Evolutionary conservation across 768 basidiomycete species (phyloP).

Genomic region (Agaricus blazei): DNA sequence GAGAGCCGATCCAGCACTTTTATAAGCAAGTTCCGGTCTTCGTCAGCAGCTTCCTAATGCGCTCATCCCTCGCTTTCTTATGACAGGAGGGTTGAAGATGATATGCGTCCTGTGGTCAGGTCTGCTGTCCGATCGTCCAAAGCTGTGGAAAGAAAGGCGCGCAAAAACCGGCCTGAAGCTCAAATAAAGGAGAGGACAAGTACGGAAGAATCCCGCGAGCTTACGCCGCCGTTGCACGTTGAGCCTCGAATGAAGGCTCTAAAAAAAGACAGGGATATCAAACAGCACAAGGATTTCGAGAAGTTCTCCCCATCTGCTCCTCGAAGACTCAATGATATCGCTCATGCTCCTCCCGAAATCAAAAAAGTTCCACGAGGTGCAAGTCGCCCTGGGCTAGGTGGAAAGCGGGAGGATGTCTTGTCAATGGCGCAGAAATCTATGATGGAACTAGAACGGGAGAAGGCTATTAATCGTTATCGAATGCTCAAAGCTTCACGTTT

Average conservation of each 20-base stretch:
- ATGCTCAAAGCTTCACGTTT: slow-evolving; percentile 55
- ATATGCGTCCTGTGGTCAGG: slow-evolving; percentile 60
- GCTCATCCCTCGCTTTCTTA: neutral
- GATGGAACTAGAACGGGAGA: slow-evolving; percentile 75
- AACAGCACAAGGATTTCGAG: slow-evolving; percentile 44
- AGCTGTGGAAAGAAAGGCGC: slow-evolving; percentile 39
- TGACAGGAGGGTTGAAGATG: slow-evolving; percentile 65
- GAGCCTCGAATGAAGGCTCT: slow-evolving; percentile 5
- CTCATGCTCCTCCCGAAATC: slow-evolving; percentile 60
- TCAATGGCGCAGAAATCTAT: slow-evolving; percentile 73
- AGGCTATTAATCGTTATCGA: slow-evolving; percentile 61
- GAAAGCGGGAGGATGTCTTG: slow-evolving; percentile 42
- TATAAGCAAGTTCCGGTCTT: slow-evolving; percentile 44
- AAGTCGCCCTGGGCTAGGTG: slow-evolving; percentile 12
- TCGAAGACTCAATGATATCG: slow-evolving; percentile 67
- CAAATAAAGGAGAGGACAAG: slow-evolving; percentile 19
- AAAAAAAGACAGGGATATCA: slow-evolving; percentile 20
- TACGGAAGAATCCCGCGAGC: slow-evolving; percentile 11
- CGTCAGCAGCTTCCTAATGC: neutral
- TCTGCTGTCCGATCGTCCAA: slow-evolving; percentile 56
- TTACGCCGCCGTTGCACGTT: slow-evolving; percentile 12
- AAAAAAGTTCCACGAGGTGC: slow-evolving; percentile 47
- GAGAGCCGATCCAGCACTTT: slow-evolving; percentile 74
- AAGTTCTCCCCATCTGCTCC: slow-evolving; percentile 48
- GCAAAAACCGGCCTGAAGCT: slow-evolving; percentile 30